Evolutionary conservation across 2,329 filamentous ascomycete genomes (phyloP), one percentile per base, ranked within the genome.

Genomic region (Penicillium sp.): DNA sequence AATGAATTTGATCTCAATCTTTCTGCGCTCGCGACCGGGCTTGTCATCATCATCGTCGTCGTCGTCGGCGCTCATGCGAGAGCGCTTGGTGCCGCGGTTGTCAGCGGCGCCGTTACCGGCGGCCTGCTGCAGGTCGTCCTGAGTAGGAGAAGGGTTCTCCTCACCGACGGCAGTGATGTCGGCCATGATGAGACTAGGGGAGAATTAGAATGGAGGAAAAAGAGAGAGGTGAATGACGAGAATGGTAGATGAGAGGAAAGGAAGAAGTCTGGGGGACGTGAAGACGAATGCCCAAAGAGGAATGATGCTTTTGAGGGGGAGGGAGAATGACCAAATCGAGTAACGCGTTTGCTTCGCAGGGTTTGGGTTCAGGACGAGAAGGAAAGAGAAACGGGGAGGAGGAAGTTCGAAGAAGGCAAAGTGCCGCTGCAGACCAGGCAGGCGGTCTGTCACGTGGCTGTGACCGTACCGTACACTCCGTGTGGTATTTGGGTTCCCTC

Each of bases 1-100:
- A 73, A 98, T 98, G 77, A 98, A 98, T 81, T 98, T 98, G 77
- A 98, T 98, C 75, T 98, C 93, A 66, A 98, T 98, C 85, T 98
- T 98, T 76, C 93, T 84, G 69, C 93, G 85, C 81, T 97, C 93
- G 73, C 93, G 90, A 68, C 89, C 89, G 57, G 88, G 88, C 82
- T 97, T 97, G 72, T 96, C 91, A 63, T 95, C 90, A 62, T 97
- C 90, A 58, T 97, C 93, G 59, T 97, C 91, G 60, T 97, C 93
- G 68, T 97, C 93, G 69, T 97, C 91, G 62, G 85, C 75, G 64
- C 75, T 84, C 57, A 87, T 83, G 68, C 93, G 88, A 71, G 80
- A 81, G 64, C 91, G 89, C 80, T 97, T 97, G 73, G 89, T 81
- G 70, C 88, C 89, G 69, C 90, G 88, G n/a, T n/a, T n/a, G 72